These are phyloP conservation scores for Penicillium crystallinum DNA, from an alignment of 495 filamentous ascomycete genomes.

Conservation along the genomic window DNA sequence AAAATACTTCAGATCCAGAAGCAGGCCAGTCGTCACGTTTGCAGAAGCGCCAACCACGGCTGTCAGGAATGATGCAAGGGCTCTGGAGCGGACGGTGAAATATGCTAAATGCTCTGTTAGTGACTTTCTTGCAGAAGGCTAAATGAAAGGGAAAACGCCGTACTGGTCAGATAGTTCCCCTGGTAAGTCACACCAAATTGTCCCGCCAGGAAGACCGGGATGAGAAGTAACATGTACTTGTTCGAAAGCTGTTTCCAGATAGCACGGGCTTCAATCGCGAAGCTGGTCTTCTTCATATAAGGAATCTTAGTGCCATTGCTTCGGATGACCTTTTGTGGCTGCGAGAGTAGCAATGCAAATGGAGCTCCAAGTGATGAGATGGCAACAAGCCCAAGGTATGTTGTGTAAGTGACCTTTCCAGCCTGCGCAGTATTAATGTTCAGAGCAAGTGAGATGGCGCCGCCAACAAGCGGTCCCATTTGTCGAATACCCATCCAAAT, in stretches of 20 bases:
- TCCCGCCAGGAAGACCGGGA: conserved; percentile 51
- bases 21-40: conserved; percentile 44
- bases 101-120: conserved; percentile 34
- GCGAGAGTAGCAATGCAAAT: conserved; percentile 46
- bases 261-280: conserved; percentile 41
- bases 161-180: conserved; percentile 50
- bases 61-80: conserved; percentile 46
- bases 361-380: conserved; percentile 50
- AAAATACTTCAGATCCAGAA: conserved; percentile 38
- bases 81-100: conserved; percentile 51
- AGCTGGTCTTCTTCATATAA: conserved; percentile 37
- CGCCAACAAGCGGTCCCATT: conserved; percentile 51
- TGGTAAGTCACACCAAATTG: conserved; percentile 53
- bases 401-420: conserved; percentile 51
- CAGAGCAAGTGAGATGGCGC: conserved; percentile 51
- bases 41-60: conserved; percentile 41
- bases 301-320: conserved; percentile 41
- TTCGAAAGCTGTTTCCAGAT: conserved; percentile 42
- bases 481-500: conserved; percentile 56
- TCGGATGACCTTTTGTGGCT: conserved; percentile 51
- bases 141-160: not conserved
- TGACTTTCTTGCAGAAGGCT: too few relatives aligned
- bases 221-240: conserved; percentile 46
- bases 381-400: conserved; percentile 51
- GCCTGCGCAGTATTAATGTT: conserved; percentile 41